phyloP scores from a whole-genome alignment of 2,329 filamentous ascomycete species.

The Colletotrichum musicola region DNA sequence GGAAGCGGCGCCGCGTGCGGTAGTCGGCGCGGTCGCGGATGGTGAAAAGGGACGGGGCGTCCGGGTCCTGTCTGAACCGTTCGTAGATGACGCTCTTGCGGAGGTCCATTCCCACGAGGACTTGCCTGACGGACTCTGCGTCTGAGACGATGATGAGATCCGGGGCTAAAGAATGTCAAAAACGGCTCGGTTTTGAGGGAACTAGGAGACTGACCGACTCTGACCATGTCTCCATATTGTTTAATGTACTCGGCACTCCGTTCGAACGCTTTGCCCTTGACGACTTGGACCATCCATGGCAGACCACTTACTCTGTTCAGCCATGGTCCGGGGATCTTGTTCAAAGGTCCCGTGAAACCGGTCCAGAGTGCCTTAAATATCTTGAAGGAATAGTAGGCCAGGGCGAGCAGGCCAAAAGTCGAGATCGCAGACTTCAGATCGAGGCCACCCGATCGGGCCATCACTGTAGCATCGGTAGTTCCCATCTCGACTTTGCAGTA shows the following conservation, averaged over 20 bases:
- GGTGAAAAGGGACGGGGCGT: constrained; percentile 17
- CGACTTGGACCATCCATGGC: not conserved
- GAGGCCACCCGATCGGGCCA: not conserved
- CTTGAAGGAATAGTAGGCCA: not conserved
- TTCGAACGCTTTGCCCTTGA: not conserved
- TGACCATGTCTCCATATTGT: constrained; percentile 5
- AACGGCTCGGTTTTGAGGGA: too few relatives aligned
- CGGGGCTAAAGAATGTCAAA: not conserved
- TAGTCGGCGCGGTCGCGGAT: constrained; percentile 11
- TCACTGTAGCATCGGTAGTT: not conserved
- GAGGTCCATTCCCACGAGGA: constrained; percentile 12
- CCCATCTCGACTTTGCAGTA: not conserved
- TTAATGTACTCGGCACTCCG: not conserved
- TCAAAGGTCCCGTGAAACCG: constrained; percentile 4
- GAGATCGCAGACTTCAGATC: not conserved
- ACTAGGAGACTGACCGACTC: not conserved
- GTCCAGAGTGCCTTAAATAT: not conserved
- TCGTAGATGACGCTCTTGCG: constrained; percentile 24
- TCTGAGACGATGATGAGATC: constrained; percentile 11
- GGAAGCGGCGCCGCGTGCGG: constrained; percentile 15
- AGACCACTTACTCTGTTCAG: not conserved
- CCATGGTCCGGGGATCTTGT: constrained; percentile 6
- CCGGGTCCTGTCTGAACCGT: constrained; percentile 11
- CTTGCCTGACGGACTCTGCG: not conserved
- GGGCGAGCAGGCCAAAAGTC: not conserved